A percentile compares a stretch with the other conserved stretches of the same genome.
Conservation (phyloP, 2,329 filamentous ascomycete species). For the Colletotrichum coccodes region DNA sequence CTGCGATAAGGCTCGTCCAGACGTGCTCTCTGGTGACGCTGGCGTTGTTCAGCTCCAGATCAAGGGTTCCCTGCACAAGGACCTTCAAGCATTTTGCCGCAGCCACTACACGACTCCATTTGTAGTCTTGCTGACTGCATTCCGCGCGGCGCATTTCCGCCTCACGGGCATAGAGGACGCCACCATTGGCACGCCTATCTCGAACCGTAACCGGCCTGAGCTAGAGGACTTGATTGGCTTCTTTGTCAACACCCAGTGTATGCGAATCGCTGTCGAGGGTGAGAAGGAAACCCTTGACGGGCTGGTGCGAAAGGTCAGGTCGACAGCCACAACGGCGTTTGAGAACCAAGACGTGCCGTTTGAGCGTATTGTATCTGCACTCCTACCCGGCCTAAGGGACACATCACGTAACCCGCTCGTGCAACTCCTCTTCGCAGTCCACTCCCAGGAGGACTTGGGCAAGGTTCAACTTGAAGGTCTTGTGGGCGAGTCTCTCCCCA, state of each 20-base stretch:
- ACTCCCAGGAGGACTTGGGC: background rate
- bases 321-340: conserved; percentile 18
- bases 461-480: conserved; percentile 1
- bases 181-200: conserved; percentile 29
- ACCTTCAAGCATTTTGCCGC: conserved; percentile 27
- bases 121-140: conserved; percentile 18
- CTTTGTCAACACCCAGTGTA: conserved; percentile 39
- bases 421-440: conserved; percentile 12
- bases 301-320: background rate
- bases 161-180: conserved; percentile 31
- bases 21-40: conserved; percentile 30
- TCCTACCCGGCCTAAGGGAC: conserved; percentile 4
- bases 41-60: conserved; percentile 19
- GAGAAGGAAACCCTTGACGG: background rate
- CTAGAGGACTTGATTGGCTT: conserved; percentile 34
- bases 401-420: conserved; percentile 12
- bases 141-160: conserved; percentile 31
- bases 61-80: background rate
- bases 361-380: background rate
- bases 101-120: conserved; percentile 15
- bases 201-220: conserved; percentile 20
- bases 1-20: conserved; percentile 22
- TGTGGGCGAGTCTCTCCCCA: background rate
- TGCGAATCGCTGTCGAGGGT: conserved; percentile 25
- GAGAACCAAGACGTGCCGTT: conserved; percentile 36